phyloP scores from a whole-genome alignment of 2,329 filamentous ascomycete genomes.

The Cladosporium sp. region DNA sequence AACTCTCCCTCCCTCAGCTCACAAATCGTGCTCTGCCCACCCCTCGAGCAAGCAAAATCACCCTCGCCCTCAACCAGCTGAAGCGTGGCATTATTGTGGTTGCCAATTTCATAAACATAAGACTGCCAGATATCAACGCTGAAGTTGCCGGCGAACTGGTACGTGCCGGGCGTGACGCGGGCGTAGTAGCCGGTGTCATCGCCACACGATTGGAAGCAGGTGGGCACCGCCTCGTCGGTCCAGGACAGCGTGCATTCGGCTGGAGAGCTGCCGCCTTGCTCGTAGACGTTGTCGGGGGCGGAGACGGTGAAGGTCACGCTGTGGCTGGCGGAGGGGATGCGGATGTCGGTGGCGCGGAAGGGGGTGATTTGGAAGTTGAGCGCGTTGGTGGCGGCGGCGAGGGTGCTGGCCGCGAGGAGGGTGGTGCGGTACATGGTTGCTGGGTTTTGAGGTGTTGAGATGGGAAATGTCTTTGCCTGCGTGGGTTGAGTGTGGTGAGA shows the following conservation, averaged over 20 bases:
- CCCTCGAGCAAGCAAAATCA: neutral
- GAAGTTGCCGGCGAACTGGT: neutral
- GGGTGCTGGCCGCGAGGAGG: neutral
- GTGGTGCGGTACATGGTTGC: neutral
- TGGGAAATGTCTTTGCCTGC: neutral
- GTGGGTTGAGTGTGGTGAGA: no score
- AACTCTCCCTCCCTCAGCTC: neutral
- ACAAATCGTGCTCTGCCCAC: neutral
- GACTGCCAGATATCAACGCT: neutral
- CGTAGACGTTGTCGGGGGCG: slow-evolving; percentile 20
- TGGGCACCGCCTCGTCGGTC: neutral
- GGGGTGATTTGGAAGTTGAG: slow-evolving; percentile 20
- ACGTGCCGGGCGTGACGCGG: neutral
- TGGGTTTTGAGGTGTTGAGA: neutral
- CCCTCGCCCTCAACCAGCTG: neutral
- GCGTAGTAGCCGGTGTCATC: neutral
- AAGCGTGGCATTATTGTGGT: neutral
- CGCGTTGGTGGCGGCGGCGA: slow-evolving; percentile 6
- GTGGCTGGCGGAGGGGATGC: slow-evolving; percentile 14
- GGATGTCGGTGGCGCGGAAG: slow-evolving; percentile 16
- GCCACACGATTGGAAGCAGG: neutral
- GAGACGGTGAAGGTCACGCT: slow-evolving; percentile 20
- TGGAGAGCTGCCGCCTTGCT: slow-evolving; percentile 17
- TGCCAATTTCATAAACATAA: neutral
- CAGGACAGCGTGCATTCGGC: slow-evolving; percentile 17